Evolutionary conservation across 441 rosid species (phyloP).

Genomic region (Erysimum cheiri): DNA sequence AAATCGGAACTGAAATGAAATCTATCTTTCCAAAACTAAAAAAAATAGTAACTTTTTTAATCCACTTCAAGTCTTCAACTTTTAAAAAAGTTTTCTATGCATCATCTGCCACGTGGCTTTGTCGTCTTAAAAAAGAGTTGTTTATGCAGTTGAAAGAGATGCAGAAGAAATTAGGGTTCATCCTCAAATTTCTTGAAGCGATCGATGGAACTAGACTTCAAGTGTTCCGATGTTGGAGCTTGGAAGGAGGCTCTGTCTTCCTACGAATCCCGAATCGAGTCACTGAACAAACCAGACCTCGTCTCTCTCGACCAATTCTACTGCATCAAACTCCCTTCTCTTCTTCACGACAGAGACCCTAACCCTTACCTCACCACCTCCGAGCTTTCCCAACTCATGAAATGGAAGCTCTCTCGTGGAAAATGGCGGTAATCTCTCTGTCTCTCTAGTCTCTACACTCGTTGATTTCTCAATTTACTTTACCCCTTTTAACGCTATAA

Average conservation of each 20-base stretch:
- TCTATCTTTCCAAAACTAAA: no score
- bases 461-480: constrained; percentile 4
- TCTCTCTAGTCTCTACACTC: not conserved
- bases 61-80: not conserved
- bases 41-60: no score
- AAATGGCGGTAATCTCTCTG: constrained; percentile 71
- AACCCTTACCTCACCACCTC: constrained; percentile 68
- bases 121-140: not conserved
- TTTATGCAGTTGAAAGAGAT: not conserved
- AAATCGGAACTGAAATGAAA: not conserved
- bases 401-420: constrained; percentile 91
- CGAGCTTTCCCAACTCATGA: constrained; percentile 83
- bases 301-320: constrained; percentile 75
- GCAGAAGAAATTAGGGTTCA: constrained; percentile 4
- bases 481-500: not conserved
- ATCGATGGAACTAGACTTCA: constrained; percentile 51
- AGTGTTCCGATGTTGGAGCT: constrained; percentile 51
- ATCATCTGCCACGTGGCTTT: constrained; percentile 7
- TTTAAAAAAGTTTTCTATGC: not conserved
- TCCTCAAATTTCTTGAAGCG: not conserved
- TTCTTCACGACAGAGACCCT: constrained; percentile 74
- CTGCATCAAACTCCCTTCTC: constrained; percentile 66
- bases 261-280: constrained; percentile 57
- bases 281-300: constrained; percentile 71
- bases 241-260: constrained; percentile 72